These are phyloP conservation scores for Lichtheimia hyalospora DNA, from an alignment of 371 early-diverging fungal genomes.

Conservation along the genomic window DNA sequence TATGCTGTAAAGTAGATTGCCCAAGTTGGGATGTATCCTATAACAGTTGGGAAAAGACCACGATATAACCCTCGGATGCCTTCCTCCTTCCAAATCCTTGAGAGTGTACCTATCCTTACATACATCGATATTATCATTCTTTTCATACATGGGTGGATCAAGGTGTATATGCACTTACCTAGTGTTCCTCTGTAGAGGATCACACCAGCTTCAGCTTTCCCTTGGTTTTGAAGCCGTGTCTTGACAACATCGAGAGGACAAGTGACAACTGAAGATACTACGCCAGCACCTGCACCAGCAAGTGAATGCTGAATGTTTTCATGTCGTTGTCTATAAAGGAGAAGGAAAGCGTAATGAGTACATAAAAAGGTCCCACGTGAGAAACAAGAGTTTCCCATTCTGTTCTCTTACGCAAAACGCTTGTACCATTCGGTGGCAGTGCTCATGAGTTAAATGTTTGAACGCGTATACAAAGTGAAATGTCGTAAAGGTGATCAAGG, in stretches of 20 bases:
- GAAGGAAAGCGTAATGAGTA: not conserved
- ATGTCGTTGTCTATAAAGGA: conserved; percentile 35
- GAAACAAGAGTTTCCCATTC: no score
- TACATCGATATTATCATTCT: no score
- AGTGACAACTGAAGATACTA: conserved; percentile 83
- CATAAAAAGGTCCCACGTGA: not conserved
- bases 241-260: conserved; percentile 96
- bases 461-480: conserved; percentile 7
- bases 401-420: conserved; percentile 33
- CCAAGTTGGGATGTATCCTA: conserved; percentile 91
- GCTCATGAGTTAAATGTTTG: conserved; percentile 18
- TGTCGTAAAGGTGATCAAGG: no score
- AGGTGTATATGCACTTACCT: conserved; percentile 19
- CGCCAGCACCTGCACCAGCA: conserved; percentile 84
- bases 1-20: conserved; percentile 88
- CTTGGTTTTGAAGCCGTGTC: conserved; percentile 91
- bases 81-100: conserved; percentile 79
- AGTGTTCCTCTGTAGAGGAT: conserved; percentile 44
- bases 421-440: conserved; percentile 35
- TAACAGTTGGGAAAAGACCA: conserved; percentile 85
- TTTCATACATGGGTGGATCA: no score
- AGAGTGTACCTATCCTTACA: conserved; percentile 68
- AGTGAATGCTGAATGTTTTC: conserved; percentile 75
- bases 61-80: conserved; percentile 88
- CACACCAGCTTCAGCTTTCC: conserved; percentile 49